Conservation (phyloP, 2,329 filamentous ascomycete genomes). For the Sarocladiaceae sp. region DNA sequence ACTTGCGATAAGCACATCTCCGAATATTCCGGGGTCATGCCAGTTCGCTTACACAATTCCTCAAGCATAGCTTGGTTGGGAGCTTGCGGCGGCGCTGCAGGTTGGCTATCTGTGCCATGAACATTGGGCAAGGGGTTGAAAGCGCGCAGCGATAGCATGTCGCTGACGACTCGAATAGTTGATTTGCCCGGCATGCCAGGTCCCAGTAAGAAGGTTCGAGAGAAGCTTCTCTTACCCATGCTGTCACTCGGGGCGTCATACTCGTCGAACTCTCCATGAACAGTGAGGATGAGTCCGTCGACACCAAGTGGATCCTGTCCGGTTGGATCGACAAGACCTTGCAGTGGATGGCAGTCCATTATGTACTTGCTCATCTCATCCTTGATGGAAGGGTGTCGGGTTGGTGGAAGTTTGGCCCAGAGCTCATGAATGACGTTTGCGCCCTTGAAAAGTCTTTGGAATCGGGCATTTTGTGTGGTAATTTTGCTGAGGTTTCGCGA, state of each 20-base stretch:
- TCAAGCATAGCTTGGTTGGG: conserved; percentile 66
- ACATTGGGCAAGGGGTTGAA: conserved; percentile 50
- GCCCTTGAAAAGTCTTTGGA: conserved; percentile 64
- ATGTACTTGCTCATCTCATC: conserved; percentile 69
- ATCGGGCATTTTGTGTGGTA: conserved; percentile 52
- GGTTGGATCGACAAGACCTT: conserved; percentile 65
- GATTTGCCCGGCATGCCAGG: conserved; percentile 63
- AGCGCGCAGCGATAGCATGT: conserved; percentile 70
- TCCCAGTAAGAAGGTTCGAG: conserved; percentile 74
- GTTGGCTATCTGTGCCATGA: conserved; percentile 23
- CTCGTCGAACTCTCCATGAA: conserved; percentile 86
- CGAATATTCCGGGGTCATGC: conserved; percentile 75
- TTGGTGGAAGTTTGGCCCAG: conserved; percentile 68
- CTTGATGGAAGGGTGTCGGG: conserved; percentile 68
- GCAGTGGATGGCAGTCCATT: conserved; percentile 74
- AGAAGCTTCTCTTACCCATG: conserved; percentile 70
- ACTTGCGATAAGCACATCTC: conserved; percentile 76
- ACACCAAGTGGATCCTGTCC: conserved; percentile 63
- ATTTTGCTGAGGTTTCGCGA: conserved; percentile 76
- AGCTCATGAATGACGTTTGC: conserved; percentile 59
- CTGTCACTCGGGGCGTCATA: conserved; percentile 52
- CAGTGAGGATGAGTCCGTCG: conserved; percentile 70
- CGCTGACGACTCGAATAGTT: conserved; percentile 71
- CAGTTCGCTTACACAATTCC: conserved; percentile 72
- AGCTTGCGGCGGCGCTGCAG: conserved; percentile 27